Base-by-base conservation (phyloP, 768 basidiomycete species). In the Russula olivacea region DNA sequence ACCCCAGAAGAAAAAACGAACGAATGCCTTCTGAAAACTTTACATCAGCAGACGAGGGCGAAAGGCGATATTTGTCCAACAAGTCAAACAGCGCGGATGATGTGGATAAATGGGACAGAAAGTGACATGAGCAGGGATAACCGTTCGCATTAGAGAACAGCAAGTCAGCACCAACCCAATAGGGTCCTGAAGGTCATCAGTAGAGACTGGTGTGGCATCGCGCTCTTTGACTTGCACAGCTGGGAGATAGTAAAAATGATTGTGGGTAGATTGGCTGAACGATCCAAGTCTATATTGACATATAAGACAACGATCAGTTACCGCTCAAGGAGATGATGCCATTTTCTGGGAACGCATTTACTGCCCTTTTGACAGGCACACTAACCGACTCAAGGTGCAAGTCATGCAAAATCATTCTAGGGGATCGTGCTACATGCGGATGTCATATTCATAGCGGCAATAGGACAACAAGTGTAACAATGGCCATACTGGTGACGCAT, bases 361-460 rank as follows among this genome's bases (percentile, higher is more conserved):
- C 54, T 55, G 36, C 10, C 4, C 17, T 19, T 19, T 41, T 41
- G 17, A 38, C 40, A 9, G 43, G 10, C 41, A 23, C 4, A 12
- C 40, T 7, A 10, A 8, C 21, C 10, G 9, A 47, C 47, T 23
- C 12, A 14, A 4, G 1, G 12, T 12, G 11, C 11, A 36, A 2
- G 34, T 36, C 57, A 40, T 38, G 38, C n/a, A 2, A 58, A 58
- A 15, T 21, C 19, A 17, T 4, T 14, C 19, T 40, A 6, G 17
- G 59, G 12, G 17, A 45, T 51, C 21, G 28, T 48, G 51, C 54
- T 19, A n/a, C 55, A 50, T 64, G 43, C 21, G 25, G 40, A 48
- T 59, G 34, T 55, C 59, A 55, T 61, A 58, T 65, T 57, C 38
- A 49, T 57, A 60, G 9, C 11, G 43, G 34, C 23, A 28, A 63